Evolutionary conservation across 352 stramenopile genomes (phyloP).

Genomic region (Pythium guiyangense): DNA sequence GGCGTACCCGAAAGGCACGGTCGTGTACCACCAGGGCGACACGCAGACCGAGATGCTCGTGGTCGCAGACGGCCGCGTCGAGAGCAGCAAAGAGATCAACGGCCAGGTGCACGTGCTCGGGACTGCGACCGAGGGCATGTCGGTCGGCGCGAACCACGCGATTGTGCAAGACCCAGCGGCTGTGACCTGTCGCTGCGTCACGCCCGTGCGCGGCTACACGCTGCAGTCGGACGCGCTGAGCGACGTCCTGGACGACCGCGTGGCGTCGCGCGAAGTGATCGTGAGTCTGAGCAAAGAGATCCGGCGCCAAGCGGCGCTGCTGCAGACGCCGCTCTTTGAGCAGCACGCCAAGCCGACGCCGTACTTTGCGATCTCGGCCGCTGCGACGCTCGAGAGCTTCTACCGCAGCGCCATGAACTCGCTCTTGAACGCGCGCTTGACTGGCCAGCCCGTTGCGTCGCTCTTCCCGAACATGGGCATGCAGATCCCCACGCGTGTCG

Average conservation of each 20-base stretch:
- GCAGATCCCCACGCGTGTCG: constrained; percentile 90
- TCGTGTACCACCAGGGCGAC: constrained; percentile 80
- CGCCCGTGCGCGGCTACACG: constrained; percentile 74
- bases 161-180: constrained; percentile 71
- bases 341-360: constrained; percentile 89
- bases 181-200: constrained; percentile 75
- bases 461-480: constrained; percentile 94
- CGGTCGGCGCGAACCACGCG: constrained; percentile 78
- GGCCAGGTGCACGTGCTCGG: constrained; percentile 77
- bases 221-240: constrained; percentile 60
- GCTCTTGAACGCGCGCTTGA: constrained; percentile 86
- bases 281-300: constrained; percentile 87
- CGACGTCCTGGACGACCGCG: constrained; percentile 73
- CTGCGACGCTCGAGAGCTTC: constrained; percentile 90
- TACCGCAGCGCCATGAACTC: constrained; percentile 92
- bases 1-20: constrained; percentile 62
- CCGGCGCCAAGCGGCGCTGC: constrained; percentile 74
- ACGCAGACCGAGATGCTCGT: constrained; percentile 80
- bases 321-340: constrained; percentile 88
- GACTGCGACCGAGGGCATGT: constrained; percentile 36
- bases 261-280: constrained; percentile 79
- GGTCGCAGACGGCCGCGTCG: constrained; percentile 55
- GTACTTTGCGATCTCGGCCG: constrained; percentile 89
- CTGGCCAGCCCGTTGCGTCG: constrained; percentile 63
- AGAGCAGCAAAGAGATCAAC: constrained; percentile 77